Base-by-base conservation (phyloP, 2,329 filamentous ascomycete genomes). In the Furcasterigmium furcatum region DNA sequence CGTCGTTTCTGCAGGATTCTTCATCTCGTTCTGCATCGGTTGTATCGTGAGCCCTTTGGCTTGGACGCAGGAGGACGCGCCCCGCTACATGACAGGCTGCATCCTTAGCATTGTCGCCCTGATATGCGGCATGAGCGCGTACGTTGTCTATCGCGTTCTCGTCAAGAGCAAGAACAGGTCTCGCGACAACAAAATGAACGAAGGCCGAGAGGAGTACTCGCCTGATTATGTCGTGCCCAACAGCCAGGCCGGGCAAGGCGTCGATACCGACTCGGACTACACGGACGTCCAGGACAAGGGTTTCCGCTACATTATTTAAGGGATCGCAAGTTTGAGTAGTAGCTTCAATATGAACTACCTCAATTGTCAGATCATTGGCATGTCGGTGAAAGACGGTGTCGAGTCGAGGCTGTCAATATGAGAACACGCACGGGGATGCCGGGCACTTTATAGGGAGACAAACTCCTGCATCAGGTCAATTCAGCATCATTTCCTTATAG, bases 21-120 rank as follows among this genome's bases (percentile, higher is more conserved):
- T 61, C 38, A 52, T 61, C 38, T 47, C 47, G 1, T 59, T 58
- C 27, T 57, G 56, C 24, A 45, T 53, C 3, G 59, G 55, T 2
- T 56, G 52, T 24, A 60, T 61, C 12, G 50, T 50, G 6, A 49
- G 46, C 2, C 55, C 58, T 13, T 52, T 55, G 34, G 48, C 50
- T 2, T 59, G 58, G 58, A 40, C 42, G 25, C 38, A 50, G 18
- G 25, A 35, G 5, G 56, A 57, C 25, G 56, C 54, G 4, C 53
- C 53, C 2, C 29, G 47, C 4, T 59, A 58, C 12, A 52, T 41
- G 5, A 50, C 44, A n/a, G 57, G 57, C 3, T 56, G 46, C 8
- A 48, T 52, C 14, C 46, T 55, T 2, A 53, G 48, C 9, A 52
- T 57, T 20, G 47, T 45, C 3, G 36, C 34, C 29, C 57, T 53